Evolutionary conservation across 2,329 filamentous ascomycete species (phyloP), one percentile per base, ranked within the genome.

Genomic region (Xylariomycetidae sp.): DNA sequence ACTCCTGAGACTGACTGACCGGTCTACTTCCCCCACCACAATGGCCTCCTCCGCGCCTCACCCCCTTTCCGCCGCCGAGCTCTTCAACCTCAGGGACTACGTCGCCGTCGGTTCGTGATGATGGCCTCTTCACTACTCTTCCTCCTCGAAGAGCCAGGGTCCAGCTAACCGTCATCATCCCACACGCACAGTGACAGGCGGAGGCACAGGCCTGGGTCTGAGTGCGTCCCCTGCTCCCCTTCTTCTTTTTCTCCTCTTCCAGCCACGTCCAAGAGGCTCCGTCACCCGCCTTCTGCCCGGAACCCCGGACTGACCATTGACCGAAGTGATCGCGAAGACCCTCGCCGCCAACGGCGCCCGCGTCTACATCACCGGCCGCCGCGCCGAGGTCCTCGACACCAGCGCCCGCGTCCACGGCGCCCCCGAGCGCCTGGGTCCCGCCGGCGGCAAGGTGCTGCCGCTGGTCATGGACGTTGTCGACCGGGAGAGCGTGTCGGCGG

Each of bases 371-470:
- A 65, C 64, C 3, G 65, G 67, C 6, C 60, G 66, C 9, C 58
- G 66, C 16, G 46, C 56, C 19, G 64, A 69, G 13, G 60, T 63
- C 28, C 56, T 71, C 22, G 57, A 67, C 32, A 61, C 46, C 0
- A 53, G 49, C 34, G 48, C 52, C 1, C 63, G 66, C 0, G 56
- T 68, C 10, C 60, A 73, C 41, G 57, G 62, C 6, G 68, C 73
- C 48, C 55, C 57, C 8, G 50, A 50, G 17, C 44, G 18, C n/a
- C 39, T 53, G 1, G 49, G 49, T 29, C 56, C 52, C 3, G 61
- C 61, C 0, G 59, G 66, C 2, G 70, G 72, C 7, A 59, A 61
- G 35, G 67, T 72, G 25, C 55, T 71, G 13, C 57, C 66, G 47
- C 58, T 55, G 19, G 40, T 35, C 7, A 53, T 65, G 38, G 70